These are phyloP conservation scores for Penicillium brevicompactum DNA, from an alignment of 2,329 filamentous ascomycete species.

Conservation along the genomic window DNA sequence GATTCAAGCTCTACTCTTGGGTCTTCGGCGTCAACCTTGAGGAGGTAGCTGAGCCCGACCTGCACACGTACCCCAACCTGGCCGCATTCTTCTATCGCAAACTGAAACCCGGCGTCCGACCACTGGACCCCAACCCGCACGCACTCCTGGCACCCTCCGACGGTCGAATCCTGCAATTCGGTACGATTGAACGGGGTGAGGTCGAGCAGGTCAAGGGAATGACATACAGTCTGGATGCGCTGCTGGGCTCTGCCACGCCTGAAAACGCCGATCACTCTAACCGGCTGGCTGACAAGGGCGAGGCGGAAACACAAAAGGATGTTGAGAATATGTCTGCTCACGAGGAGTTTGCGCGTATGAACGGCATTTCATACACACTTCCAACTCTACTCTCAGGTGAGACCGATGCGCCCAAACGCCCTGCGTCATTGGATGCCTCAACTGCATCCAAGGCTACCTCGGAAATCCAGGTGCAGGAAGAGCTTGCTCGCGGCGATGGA, in stretches of 20 bases:
- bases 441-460: slow-evolving; percentile 67
- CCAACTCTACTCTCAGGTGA: slow-evolving; percentile 81
- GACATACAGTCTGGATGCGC: slow-evolving; percentile 92
- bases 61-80: slow-evolving; percentile 88
- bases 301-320: slow-evolving; percentile 41
- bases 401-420: slow-evolving; percentile 45
- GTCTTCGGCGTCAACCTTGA: slow-evolving; percentile 88
- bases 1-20: slow-evolving; percentile 88
- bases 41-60: slow-evolving; percentile 84
- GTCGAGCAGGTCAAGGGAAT: slow-evolving; percentile 99
- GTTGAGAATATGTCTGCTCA: slow-evolving; percentile 73
- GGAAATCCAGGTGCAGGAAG: slow-evolving; percentile 79
- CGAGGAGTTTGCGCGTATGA: slow-evolving; percentile 90
- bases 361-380: slow-evolving; percentile 93
- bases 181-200: slow-evolving; percentile 86
- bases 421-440: slow-evolving; percentile 72
- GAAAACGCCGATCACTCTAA: slow-evolving; percentile 42
- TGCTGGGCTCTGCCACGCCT: slow-evolving; percentile 69
- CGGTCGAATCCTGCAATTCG: slow-evolving; percentile 87
- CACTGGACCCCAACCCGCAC: slow-evolving; percentile 77
- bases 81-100: slow-evolving; percentile 97
- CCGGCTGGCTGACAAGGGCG: slow-evolving; percentile 36
- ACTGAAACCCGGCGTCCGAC: slow-evolving; percentile 83
- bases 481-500: slow-evolving; percentile 70
- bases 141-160: slow-evolving; percentile 87